A percentile compares a stretch with the other conserved stretches of the same genome.
These are phyloP conservation scores for Aspergillus arachidicola DNA, from an alignment of 2,329 filamentous ascomycete species.

Conservation along the genomic window DNA sequence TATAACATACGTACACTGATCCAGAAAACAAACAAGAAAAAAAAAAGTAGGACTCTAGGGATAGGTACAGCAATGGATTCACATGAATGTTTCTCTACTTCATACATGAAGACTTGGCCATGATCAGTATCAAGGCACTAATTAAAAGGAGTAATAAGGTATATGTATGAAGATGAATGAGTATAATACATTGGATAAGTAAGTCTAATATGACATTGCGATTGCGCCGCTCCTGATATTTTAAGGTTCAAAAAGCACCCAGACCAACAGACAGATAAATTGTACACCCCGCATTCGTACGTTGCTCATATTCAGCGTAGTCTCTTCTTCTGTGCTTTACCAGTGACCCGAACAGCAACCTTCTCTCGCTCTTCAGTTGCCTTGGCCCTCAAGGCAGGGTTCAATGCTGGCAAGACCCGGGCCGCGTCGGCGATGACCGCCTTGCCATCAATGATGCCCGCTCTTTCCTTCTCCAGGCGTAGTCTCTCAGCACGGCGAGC, in stretches of 20 bases:
- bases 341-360: slow-evolving; percentile 21
- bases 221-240: slow-evolving; percentile 40
- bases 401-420: slow-evolving; percentile 35
- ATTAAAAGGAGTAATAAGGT: neutral
- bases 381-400: slow-evolving; percentile 29
- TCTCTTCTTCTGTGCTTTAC: slow-evolving; percentile 21
- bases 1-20: slow-evolving; percentile 3
- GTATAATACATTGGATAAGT: slow-evolving; percentile 31
- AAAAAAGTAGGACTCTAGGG: neutral
- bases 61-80: neutral
- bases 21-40: neutral
- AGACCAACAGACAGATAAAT: slow-evolving; percentile 7
- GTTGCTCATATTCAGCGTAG: slow-evolving; percentile 16
- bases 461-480: slow-evolving; percentile 60
- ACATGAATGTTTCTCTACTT: neutral
- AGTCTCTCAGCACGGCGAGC: slow-evolving; percentile 57
- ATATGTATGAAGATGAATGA: slow-evolving; percentile 8
- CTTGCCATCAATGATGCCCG: slow-evolving; percentile 57
- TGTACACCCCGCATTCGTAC: slow-evolving; percentile 4
- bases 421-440: slow-evolving; percentile 41
- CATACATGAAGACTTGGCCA: neutral
- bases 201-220: slow-evolving; percentile 27
- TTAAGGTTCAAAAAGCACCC: slow-evolving; percentile 26
- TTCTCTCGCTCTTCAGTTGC: slow-evolving; percentile 25
- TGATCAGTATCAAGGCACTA: neutral